Conservation (phyloP, 1,284 basidiomycete genomes). For the Chondrostereum purpureum region DNA sequence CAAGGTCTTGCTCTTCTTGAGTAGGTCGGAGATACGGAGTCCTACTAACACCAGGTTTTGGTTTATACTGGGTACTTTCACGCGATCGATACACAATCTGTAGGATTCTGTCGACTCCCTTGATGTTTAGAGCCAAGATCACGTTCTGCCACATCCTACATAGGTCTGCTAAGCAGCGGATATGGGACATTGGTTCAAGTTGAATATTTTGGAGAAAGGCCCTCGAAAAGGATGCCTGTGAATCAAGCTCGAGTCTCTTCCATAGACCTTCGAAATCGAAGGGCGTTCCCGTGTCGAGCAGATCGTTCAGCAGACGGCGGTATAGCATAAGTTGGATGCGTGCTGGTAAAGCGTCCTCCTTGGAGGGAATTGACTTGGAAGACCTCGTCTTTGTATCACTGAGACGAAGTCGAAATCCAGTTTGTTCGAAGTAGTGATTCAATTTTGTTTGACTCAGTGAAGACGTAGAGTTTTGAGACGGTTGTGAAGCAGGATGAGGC, state of each 20-base stretch:
- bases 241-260: constrained; percentile 41
- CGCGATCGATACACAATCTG: constrained; percentile 47
- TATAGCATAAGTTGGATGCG: constrained; percentile 85
- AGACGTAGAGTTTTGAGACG: too few species aligned
- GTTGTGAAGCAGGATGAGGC: too few species aligned
- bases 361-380: constrained; percentile 44
- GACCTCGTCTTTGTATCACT: constrained; percentile 76
- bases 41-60: constrained; percentile 6
- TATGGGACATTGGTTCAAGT: constrained; percentile 22
- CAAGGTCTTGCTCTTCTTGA: constrained; percentile 44
- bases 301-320: constrained; percentile 57
- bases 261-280: constrained; percentile 57
- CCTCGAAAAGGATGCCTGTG: constrained; percentile 42
- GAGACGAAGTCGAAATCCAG: constrained; percentile 38
- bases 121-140: constrained; percentile 26
- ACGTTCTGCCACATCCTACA: constrained; percentile 23
- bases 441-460: constrained; percentile 1
- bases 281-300: constrained; percentile 35
- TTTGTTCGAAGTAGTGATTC: not conserved
- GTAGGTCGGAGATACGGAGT: constrained; percentile 1
- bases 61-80: constrained; percentile 17
- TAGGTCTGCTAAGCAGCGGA: constrained; percentile 33
- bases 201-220: constrained; percentile 48
- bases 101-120: constrained; percentile 33
- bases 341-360: constrained; percentile 57